These are phyloP conservation scores for Mycosphaerella sp. DNA, from an alignment of 2,329 filamentous ascomycete species.

Conservation along the genomic window DNA sequence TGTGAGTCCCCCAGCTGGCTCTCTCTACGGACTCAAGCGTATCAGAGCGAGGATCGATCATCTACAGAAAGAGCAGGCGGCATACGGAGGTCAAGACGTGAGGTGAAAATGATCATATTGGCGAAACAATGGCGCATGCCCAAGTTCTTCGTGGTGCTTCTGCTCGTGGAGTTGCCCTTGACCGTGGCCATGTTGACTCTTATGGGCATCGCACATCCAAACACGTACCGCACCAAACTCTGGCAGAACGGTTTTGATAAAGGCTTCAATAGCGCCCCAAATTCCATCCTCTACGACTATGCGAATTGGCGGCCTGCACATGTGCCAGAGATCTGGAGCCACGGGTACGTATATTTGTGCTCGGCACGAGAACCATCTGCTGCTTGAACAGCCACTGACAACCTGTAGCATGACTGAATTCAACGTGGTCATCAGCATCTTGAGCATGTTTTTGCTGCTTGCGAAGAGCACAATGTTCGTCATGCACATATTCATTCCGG, in stretches of 20 bases:
- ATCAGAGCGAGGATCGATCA: not conserved
- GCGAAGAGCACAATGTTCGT: constrained; percentile 63
- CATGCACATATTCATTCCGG: constrained; percentile 63
- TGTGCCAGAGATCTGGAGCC: constrained; percentile 65
- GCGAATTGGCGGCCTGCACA: constrained; percentile 60
- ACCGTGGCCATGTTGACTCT: constrained; percentile 61
- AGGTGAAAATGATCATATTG: constrained; percentile 10
- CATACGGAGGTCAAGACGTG: not conserved
- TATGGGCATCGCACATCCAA: constrained; percentile 65
- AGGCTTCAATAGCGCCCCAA: constrained; percentile 68
- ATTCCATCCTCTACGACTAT: constrained; percentile 62
- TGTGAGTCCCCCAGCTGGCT: not conserved
- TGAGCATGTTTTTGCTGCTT: constrained; percentile 69
- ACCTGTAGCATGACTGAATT: constrained; percentile 60
- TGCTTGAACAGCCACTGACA: constrained; percentile 7
- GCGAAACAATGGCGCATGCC: constrained; percentile 51
- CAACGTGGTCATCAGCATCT: constrained; percentile 69
- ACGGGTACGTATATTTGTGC: constrained; percentile 49
- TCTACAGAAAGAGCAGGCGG: not conserved
- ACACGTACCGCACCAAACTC: constrained; percentile 63
- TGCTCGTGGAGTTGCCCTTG: constrained; percentile 59
- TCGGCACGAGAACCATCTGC: too few species aligned
- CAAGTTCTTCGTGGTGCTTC: constrained; percentile 49
- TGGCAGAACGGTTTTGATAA: constrained; percentile 67
- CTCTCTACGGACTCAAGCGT: not conserved